Evolutionary conservation across 2,329 filamentous ascomycete genomes (phyloP), one percentile per base, ranked within the genome.

Genomic region (Cordyceps cicadae): DNA sequence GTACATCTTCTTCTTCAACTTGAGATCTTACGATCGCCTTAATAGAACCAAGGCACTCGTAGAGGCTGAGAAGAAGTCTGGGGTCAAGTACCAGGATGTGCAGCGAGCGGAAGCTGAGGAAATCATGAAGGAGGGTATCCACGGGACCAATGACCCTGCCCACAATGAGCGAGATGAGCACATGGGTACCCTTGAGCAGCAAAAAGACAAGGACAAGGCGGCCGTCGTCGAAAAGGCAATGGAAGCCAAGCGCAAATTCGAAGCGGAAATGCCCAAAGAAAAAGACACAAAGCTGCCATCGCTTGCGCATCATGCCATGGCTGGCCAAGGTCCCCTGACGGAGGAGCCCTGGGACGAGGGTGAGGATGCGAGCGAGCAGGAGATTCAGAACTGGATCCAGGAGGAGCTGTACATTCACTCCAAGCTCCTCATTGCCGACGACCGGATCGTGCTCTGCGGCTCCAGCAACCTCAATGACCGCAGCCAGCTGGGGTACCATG

Each of bases 381-480:
- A 97, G 72, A 88, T 92, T 61, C 82, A 88, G 59, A 90, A 95
- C 70, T 95, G 94, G 79, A 87, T 97, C 62, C 93, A 96, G 70
- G 94, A 99, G 71, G 93, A 99, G 73, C 82, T 97, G 2, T 99
- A 99, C 71, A 87, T 97, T 53, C 94, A 99, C 72, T 89, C 86
- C 32, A 99, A 97, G 76, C 81, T 97, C 41, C 81, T 94, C 66
- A 93, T 97, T 66, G 88, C 88, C 1, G 92, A 97, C 70, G 93
- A 97, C 72, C 85, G 86, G 59, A 82, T 91, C 53, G 91, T 89
- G 1, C 85, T 97, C 58, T 94, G 91, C 70, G 91, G 91, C 19
- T 92, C 87, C 29, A 90, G 89, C 64, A 97, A 97, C 73, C 81
- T 97, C 67, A 97, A 97, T 72, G 93, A 97, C 71, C 87, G 93